A percentile compares a stretch with the other conserved stretches of the same genome.
phyloP scores from a whole-genome alignment of 306 rosid genomes.

The Prunus salicina region DNA sequence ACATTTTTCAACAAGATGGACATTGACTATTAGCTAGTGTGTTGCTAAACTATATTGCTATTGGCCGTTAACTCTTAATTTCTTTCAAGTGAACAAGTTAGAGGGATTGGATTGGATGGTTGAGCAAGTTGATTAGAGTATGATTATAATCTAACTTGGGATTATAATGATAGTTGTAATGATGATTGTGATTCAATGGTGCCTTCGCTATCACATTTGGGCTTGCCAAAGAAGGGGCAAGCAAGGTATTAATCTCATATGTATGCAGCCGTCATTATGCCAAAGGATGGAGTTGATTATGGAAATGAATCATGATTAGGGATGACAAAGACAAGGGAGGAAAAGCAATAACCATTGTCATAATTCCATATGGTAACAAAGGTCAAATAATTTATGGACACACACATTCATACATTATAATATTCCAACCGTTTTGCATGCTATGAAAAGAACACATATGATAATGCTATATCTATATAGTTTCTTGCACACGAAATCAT shows the following conservation, averaged over 20 bases:
- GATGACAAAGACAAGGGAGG: slow-evolving; percentile 5
- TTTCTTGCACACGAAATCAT: slow-evolving; percentile 13
- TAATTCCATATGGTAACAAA: slow-evolving; percentile 10
- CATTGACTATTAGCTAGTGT: too few species aligned
- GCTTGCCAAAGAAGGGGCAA: background rate
- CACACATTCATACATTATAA: background rate
- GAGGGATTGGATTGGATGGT: background rate
- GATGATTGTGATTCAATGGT: background rate
- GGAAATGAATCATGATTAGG: background rate
- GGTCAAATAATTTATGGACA: slow-evolving; percentile 12
- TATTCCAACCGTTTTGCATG: slow-evolving; percentile 6
- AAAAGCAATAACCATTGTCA: background rate
- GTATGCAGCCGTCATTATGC: background rate
- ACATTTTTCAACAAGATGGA: too few species aligned
- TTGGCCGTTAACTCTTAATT: too few species aligned
- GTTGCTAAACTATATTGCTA: too few species aligned
- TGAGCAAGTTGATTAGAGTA: background rate
- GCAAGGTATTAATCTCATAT: background rate
- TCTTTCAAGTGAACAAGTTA: background rate
- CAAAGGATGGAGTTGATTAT: background rate
- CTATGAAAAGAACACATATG: slow-evolving; percentile 16
- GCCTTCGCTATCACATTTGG: slow-evolving; percentile 3
- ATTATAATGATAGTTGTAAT: slow-evolving; percentile 1
- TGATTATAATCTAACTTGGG: background rate
- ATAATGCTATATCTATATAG: slow-evolving; percentile 3